Conservation (phyloP, 768 basidiomycete genomes). For the Boletus pseudo-olivaceus region DNA sequence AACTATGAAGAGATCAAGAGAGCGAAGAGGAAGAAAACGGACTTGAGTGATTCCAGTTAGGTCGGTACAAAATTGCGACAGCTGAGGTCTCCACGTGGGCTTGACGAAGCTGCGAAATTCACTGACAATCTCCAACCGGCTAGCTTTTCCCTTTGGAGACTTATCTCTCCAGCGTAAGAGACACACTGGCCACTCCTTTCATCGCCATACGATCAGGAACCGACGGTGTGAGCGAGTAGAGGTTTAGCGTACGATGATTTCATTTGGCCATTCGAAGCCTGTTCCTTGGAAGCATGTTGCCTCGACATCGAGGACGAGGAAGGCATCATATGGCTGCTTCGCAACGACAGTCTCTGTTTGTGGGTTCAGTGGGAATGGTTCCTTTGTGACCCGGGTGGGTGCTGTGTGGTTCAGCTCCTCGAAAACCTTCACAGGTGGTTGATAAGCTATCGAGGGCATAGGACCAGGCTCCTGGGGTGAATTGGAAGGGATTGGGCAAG, state of each 20-base stretch:
- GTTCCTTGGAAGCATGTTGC: conserved; percentile 72
- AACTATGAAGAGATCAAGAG: conserved; percentile 4
- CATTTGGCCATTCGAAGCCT: conserved; percentile 82
- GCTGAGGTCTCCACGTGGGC: conserved; percentile 80
- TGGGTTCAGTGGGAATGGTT: neutral
- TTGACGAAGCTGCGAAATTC: conserved; percentile 87
- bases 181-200: conserved; percentile 90
- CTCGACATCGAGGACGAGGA: conserved; percentile 88
- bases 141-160: conserved; percentile 45
- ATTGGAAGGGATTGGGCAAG: neutral
- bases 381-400: conserved; percentile 1
- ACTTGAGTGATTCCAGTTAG: conserved; percentile 95
- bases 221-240: conserved; percentile 15
- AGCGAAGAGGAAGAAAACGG: conserved; percentile 26
- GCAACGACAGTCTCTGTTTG: conserved; percentile 15
- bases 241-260: conserved; percentile 74
- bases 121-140: conserved; percentile 62
- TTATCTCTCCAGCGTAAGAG: conserved; percentile 79
- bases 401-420: conserved; percentile 1
- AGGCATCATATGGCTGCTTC: conserved; percentile 64
- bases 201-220: conserved; percentile 6
- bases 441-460: conserved; percentile 22
- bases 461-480: neutral
- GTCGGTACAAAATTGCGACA: conserved; percentile 80
- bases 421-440: conserved; percentile 4